These are phyloP conservation scores for Pleurotus ostreatus DNA, from an alignment of 768 basidiomycete species.

Conservation along the genomic window DNA sequence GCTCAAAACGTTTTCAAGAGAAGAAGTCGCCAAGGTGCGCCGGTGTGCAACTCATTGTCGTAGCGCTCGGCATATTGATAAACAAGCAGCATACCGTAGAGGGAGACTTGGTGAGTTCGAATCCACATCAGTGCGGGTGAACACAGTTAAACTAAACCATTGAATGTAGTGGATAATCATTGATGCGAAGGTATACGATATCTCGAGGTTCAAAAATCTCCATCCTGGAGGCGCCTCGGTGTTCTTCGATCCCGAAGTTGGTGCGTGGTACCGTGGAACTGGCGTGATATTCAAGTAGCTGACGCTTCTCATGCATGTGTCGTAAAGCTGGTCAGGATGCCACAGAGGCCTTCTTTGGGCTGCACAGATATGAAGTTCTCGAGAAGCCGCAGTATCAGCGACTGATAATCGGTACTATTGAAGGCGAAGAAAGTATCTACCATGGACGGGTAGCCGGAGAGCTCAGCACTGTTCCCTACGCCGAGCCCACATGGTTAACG, in stretches of 20 bases:
- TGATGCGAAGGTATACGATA: constrained; percentile 80
- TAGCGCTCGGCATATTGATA: background rate
- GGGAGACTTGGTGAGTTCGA: constrained; percentile 61
- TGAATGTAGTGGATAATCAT: constrained; percentile 70
- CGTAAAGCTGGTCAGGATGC: constrained; percentile 78
- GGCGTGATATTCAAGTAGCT: background rate
- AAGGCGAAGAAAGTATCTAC: constrained; percentile 57
- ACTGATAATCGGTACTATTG: constrained; percentile 69
- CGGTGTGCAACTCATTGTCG: background rate
- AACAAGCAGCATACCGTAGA: constrained; percentile 61
- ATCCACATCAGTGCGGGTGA: background rate
- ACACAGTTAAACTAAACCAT: background rate
- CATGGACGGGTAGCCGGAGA: constrained; percentile 47
- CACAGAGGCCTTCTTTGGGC: constrained; percentile 83
- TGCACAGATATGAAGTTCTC: constrained; percentile 85
- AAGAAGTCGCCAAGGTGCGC: constrained; percentile 28
- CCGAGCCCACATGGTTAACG: constrained; percentile 75
- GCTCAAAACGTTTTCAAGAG: constrained; percentile 24
- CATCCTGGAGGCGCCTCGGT: constrained; percentile 84
- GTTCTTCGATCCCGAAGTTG: constrained; percentile 73
- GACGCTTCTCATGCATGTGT: background rate
- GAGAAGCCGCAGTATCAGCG: constrained; percentile 69
- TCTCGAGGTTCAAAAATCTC: constrained; percentile 73
- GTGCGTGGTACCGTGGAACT: constrained; percentile 47
- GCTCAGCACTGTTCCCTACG: constrained; percentile 78